These are phyloP conservation scores for Rhizopogon vinicolor DNA, from an alignment of 768 basidiomycete genomes.

Conservation along the genomic window DNA sequence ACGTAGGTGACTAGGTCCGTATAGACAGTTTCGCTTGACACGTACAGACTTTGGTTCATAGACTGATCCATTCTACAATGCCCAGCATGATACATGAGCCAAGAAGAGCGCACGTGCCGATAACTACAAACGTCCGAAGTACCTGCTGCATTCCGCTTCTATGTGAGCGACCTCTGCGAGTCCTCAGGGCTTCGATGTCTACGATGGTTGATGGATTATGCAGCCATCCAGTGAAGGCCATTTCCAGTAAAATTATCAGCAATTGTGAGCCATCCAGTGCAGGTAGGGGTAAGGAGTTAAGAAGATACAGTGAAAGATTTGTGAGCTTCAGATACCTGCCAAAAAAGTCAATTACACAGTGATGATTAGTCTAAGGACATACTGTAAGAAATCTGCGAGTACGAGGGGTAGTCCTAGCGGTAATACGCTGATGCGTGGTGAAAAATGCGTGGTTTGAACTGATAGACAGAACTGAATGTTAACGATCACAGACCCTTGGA, in stretches of 20 bases:
- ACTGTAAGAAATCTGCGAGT: slow-evolving; percentile 49
- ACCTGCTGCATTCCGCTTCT: slow-evolving; percentile 12
- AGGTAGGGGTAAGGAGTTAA: slow-evolving; percentile 77
- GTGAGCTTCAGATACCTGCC: slow-evolving; percentile 58
- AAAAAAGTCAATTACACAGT: not conserved
- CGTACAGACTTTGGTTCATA: slow-evolving; percentile 10
- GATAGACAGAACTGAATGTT: not conserved
- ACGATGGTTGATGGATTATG: slow-evolving; percentile 3
- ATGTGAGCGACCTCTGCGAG: not conserved
- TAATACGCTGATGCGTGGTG: slow-evolving; percentile 16
- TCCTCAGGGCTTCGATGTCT: slow-evolving; percentile 17
- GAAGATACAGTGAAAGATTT: slow-evolving; percentile 73
- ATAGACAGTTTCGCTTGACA: no score
- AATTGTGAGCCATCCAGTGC: slow-evolving; percentile 68
- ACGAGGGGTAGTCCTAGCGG: slow-evolving; percentile 35
- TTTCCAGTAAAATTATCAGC: slow-evolving; percentile 31
- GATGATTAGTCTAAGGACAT: slow-evolving; percentile 20
- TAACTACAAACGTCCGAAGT: slow-evolving; percentile 12
- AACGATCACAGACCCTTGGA: not conserved
- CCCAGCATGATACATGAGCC: slow-evolving; percentile 17
- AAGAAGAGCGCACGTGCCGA: slow-evolving; percentile 17
- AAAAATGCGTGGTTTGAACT: not conserved
- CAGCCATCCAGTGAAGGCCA: slow-evolving; percentile 6
- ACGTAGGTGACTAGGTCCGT: no score
- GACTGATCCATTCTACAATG: slow-evolving; percentile 10